Conservation (phyloP, 2,329 filamentous ascomycete species). For the Colletotrichum phormii region DNA sequence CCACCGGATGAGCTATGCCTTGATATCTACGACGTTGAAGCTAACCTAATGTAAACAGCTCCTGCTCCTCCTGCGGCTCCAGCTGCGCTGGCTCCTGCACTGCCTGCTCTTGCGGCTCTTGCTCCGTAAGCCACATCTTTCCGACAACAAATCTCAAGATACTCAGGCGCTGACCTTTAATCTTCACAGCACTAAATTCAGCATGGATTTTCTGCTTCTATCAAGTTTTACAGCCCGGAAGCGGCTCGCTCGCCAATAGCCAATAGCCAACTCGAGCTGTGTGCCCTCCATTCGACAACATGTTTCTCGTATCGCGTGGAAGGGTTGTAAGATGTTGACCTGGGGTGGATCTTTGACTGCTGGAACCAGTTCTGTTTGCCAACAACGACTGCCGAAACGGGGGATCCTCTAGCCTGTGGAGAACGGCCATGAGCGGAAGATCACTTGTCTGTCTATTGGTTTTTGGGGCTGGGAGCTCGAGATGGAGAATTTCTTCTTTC, state of each 20-base stretch:
- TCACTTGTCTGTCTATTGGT: background rate
- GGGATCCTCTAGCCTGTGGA: background rate
- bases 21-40: background rate
- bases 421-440: background rate
- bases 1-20: background rate
- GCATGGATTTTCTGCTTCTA: conserved; percentile 17
- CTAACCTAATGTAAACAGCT: conserved; percentile 11
- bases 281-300: conserved; percentile 29
- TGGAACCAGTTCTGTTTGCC: background rate
- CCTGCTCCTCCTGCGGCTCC: conserved; percentile 37
- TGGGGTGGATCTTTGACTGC: conserved; percentile 12
- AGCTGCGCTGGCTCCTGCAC: conserved; percentile 36
- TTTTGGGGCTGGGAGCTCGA: background rate
- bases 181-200: conserved; percentile 27
- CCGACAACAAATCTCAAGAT: background rate
- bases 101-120: conserved; percentile 37
- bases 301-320: conserved; percentile 23
- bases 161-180: background rate
- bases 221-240: conserved; percentile 6
- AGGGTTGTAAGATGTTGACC: conserved; percentile 1
- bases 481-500: background rate
- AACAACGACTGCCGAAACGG: background rate
- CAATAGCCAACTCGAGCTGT: conserved; percentile 8
- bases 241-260: conserved; percentile 27
- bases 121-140: conserved; percentile 27